A percentile compares a stretch with the other conserved stretches of the same genome.
These are phyloP conservation scores for Talaromyces funiculosus DNA, from an alignment of 2,329 filamentous ascomycete species.

Conservation along the genomic window DNA sequence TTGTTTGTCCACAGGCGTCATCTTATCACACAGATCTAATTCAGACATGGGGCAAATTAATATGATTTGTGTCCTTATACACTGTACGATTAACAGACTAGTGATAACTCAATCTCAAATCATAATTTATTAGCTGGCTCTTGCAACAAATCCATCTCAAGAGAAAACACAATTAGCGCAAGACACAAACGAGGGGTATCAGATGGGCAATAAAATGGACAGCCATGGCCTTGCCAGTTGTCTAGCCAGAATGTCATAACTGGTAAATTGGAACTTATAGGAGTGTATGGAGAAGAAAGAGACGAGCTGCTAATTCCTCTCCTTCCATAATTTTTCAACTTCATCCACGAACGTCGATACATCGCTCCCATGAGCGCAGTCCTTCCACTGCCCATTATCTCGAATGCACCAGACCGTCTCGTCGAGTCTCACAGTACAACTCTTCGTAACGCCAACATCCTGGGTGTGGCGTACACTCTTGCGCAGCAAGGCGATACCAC, in stretches of 20 bases:
- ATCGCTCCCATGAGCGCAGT: constrained; percentile 60
- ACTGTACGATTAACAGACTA: not conserved
- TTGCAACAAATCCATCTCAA: not conserved
- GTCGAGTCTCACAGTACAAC: constrained; percentile 74
- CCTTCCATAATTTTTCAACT: constrained; percentile 63
- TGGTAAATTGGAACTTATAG: not conserved
- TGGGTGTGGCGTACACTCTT: constrained; percentile 48
- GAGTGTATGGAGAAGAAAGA: not conserved
- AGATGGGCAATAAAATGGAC: not conserved
- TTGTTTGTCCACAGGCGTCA: not conserved
- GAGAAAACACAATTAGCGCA: not conserved
- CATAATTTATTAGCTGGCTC: not conserved
- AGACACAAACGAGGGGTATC: constrained; percentile 1
- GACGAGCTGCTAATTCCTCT: constrained; percentile 24
- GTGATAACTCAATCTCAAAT: not conserved
- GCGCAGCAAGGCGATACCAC: constrained; percentile 41
- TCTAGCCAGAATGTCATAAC: not conserved
- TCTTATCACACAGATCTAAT: not conserved
- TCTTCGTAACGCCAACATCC: constrained; percentile 61
- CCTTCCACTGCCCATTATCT: constrained; percentile 70
- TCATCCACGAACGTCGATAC: constrained; percentile 63
- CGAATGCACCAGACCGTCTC: constrained; percentile 76
- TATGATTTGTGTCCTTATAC: not conserved
- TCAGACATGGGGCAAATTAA: not conserved
- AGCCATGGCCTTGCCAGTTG: not conserved